Percentiles rank a stretch among this genome's conserved stretches.
Evolutionary conservation across 768 basidiomycete species (phyloP).

Genomic region (Mrakia blollopis): DNA sequence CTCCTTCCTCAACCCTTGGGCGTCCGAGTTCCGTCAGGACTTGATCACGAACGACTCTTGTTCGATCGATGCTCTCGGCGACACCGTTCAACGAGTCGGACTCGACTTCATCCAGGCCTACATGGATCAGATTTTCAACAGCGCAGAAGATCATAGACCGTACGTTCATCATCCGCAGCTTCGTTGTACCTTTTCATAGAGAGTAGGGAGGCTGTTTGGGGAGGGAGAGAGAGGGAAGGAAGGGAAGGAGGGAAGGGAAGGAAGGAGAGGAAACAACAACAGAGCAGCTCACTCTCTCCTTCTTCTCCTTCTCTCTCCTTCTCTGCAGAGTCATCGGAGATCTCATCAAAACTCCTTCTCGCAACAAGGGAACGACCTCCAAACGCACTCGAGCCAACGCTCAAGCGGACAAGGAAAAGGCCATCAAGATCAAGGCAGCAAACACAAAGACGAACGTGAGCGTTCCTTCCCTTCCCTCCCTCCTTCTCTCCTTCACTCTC

Average conservation of each 20-base stretch:
- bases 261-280: conserved; percentile 11
- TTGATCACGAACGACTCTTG: neutral
- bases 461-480: neutral
- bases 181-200: too few species aligned
- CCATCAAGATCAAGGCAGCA: neutral
- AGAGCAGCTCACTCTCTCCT: conserved; percentile 23
- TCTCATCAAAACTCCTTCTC: conserved; percentile 28
- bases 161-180: too few species aligned
- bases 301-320: neutral
- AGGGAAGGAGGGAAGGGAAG: neutral
- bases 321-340: conserved; percentile 12
- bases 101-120: neutral
- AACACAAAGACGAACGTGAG: neutral
- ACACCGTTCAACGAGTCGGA: neutral
- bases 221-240: neutral
- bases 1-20: conserved; percentile 4
- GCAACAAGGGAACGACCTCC: neutral
- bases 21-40: neutral
- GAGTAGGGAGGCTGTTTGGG: too few species aligned
- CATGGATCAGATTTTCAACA: conserved; percentile 9
- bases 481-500: neutral
- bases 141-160: neutral
- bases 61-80: neutral
- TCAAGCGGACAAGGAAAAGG: conserved; percentile 4
- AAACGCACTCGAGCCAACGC: conserved; percentile 9